These are phyloP conservation scores for Chrysophaeum taylorii DNA, from an alignment of 352 stramenopile species.

Conservation along the genomic window DNA sequence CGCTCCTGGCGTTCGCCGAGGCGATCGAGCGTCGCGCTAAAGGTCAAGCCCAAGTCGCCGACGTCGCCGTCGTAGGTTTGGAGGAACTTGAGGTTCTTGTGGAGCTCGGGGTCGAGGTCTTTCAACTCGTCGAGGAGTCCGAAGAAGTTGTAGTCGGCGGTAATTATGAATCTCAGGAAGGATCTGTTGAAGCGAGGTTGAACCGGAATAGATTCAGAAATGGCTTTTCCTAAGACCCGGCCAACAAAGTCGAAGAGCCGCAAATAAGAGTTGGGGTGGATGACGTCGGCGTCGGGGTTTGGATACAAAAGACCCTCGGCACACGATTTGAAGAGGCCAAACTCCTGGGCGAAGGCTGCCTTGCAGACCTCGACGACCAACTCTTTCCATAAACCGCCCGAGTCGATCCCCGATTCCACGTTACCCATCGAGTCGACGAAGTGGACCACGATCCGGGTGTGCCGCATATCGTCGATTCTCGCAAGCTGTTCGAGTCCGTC, in stretches of 20 bases:
- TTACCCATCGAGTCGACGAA: constrained; percentile 63
- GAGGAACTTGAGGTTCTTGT: constrained; percentile 91
- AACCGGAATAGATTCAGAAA: constrained; percentile 90
- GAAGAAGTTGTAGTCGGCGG: constrained; percentile 59
- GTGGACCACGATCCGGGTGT: constrained; percentile 36
- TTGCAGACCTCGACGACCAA: constrained; percentile 79
- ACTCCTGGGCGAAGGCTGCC: constrained; percentile 81
- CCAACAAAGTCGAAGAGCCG: constrained; percentile 86
- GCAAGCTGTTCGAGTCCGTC: constrained; percentile 58
- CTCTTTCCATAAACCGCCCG: constrained; percentile 92
- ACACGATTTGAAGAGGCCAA: constrained; percentile 69
- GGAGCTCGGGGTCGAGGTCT: constrained; percentile 81
- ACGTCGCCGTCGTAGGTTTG: constrained; percentile 86
- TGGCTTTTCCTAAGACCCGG: constrained; percentile 74
- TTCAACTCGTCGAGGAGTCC: constrained; percentile 82
- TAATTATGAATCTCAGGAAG: constrained; percentile 76
- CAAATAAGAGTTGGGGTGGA: too few relatives aligned
- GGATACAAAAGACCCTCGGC: constrained; percentile 74
- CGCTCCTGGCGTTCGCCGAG: constrained; percentile 54
- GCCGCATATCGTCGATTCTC: constrained; percentile 44
- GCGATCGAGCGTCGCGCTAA: constrained; percentile 62
- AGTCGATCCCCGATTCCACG: constrained; percentile 81
- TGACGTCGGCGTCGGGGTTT: constrained; percentile 69
- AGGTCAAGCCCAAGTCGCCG: constrained; percentile 68
- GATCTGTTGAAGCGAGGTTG: constrained; percentile 89